These are phyloP conservation scores for Ustilago nuda DNA, from an alignment of 1,284 basidiomycete genomes.

Conservation along the genomic window DNA sequence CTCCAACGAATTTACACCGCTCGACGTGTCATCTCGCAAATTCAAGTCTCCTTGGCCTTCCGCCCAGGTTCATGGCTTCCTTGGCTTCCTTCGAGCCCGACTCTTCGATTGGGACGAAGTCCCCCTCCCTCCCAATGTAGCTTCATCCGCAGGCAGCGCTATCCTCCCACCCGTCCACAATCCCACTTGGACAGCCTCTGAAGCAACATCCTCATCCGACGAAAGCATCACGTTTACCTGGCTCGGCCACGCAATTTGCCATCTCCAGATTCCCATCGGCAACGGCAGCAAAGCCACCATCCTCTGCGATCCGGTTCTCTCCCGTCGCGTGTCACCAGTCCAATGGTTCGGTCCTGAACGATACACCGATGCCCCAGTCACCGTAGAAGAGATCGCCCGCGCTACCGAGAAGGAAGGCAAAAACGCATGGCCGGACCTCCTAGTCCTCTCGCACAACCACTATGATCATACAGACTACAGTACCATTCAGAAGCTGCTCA, in stretches of 20 bases:
- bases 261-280: conserved; percentile 49
- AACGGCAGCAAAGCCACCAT: conserved; percentile 30
- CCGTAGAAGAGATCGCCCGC: conserved; percentile 40
- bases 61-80: conserved; percentile 24
- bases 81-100: conserved; percentile 47
- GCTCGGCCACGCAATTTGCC: conserved; percentile 59
- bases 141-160: conserved; percentile 16
- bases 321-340: conserved; percentile 52
- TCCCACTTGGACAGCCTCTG: conserved; percentile 26
- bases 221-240: conserved; percentile 53
- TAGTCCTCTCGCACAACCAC: conserved; percentile 60
- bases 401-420: conserved; percentile 29
- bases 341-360: conserved; percentile 57
- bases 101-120: conserved; percentile 59
- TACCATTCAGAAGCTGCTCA: conserved; percentile 49
- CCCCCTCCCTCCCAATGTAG: conserved; percentile 39
- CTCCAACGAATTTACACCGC: background rate
- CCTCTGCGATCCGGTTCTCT: conserved; percentile 59
- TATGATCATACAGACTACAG: conserved; percentile 61
- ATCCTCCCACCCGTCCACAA: conserved; percentile 39
- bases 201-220: background rate
- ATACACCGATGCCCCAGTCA: conserved; percentile 54
- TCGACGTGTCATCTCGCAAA: conserved; percentile 22
- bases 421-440: conserved; percentile 53
- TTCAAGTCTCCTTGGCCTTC: conserved; percentile 58